These are phyloP conservation scores for Trichopus zeylanicus DNA, from an alignment of 116 monocot species.

Conservation along the genomic window DNA sequence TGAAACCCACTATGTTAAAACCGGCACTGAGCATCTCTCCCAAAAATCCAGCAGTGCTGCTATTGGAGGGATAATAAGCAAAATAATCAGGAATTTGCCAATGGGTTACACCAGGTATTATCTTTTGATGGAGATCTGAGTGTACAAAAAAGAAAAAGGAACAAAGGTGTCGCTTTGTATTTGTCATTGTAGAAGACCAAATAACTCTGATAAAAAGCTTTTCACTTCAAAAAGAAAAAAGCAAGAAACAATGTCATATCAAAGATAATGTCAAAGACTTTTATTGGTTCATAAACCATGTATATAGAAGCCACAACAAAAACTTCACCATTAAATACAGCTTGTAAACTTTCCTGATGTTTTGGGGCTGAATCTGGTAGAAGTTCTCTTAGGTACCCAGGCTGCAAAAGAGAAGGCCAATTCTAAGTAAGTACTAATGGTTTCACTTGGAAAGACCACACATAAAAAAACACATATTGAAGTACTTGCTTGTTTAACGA, in stretches of 20 bases:
- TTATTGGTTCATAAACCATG: neutral
- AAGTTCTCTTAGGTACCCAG: conserved; percentile 61
- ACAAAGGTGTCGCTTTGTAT: too few relatives aligned
- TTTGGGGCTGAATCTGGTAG: conserved; percentile 78
- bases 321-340: conserved; percentile 56
- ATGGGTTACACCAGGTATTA: conserved; percentile 81
- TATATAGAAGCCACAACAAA: neutral
- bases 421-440: neutral
- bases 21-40: conserved; percentile 93
- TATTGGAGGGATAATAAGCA: conserved; percentile 80
- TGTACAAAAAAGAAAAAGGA: neutral
- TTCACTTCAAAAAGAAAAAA: neutral
- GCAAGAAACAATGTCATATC: too few relatives aligned
- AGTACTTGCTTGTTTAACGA: too few relatives aligned
- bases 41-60: conserved; percentile 86
- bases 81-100: conserved; percentile 95
- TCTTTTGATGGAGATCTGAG: conserved; percentile 67
- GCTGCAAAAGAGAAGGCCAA: conserved; percentile 32
- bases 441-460: neutral
- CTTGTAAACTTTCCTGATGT: conserved; percentile 58
- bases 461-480: neutral
- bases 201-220: neutral
- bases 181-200: too few relatives aligned
- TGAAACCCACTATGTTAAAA: conserved; percentile 91
- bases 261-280: neutral